Conservation (phyloP, 2,329 filamentous ascomycete species). For the Phialophora tarda region DNA sequence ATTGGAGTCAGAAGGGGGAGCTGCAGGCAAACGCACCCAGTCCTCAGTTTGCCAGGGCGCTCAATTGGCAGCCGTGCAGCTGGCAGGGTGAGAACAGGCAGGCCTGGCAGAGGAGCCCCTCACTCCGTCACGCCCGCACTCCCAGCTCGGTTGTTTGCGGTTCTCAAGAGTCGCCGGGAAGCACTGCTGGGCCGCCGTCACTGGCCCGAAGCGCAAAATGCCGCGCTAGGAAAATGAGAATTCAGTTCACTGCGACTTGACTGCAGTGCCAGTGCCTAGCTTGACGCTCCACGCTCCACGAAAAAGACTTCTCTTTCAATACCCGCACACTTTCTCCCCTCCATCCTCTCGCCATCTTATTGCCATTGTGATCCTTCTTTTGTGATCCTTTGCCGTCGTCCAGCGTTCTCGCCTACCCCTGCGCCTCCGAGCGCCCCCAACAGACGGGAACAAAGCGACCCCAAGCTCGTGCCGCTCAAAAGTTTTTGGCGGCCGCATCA, state of each 20-base stretch:
- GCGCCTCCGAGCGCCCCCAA: conserved; percentile 17
- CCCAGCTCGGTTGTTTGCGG: conserved; percentile 13
- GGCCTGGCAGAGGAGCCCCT: conserved; percentile 12
- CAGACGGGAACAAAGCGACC: conserved; percentile 15
- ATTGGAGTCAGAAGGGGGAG: conserved; percentile 15
- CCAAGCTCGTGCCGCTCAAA: conserved; percentile 28
- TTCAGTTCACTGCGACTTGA: conserved; percentile 26
- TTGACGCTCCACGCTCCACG: conserved; percentile 22
- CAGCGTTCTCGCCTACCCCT: conserved; percentile 25
- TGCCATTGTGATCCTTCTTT: conserved; percentile 13
- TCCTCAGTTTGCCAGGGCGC: neutral
- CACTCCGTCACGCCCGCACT: conserved; percentile 6
- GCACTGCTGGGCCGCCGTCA: conserved; percentile 6
- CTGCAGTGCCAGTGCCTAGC: conserved; percentile 17
- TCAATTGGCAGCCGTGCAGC: neutral
- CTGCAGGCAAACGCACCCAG: conserved; percentile 19
- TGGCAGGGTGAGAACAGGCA: neutral
- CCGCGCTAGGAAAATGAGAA: conserved; percentile 35
- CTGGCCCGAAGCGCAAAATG: conserved; percentile 26
- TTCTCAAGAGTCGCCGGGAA: conserved; percentile 9
- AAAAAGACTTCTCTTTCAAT: conserved; percentile 31
- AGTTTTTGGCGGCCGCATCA: conserved; percentile 29
- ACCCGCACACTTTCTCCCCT: conserved; percentile 28
- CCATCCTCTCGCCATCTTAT: conserved; percentile 12
- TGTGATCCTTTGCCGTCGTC: conserved; percentile 17